Evolutionary conservation across 139 green algal species (phyloP).

Genomic region (Marvania coccoides): DNA sequence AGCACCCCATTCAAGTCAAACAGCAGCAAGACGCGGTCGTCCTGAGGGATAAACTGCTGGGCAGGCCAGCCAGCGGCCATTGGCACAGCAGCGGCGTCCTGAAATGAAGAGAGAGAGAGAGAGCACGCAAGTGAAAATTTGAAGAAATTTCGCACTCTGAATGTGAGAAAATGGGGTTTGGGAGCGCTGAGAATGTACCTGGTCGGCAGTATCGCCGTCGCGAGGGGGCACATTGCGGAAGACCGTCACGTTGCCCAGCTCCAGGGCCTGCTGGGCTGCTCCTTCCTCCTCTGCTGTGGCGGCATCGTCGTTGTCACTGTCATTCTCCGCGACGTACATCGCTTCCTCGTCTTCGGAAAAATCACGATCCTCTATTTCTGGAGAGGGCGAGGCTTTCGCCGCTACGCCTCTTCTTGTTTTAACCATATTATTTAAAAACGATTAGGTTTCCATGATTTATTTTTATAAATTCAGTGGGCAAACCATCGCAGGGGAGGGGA

Average conservation of each 20-base stretch:
- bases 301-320: neutral
- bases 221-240: neutral
- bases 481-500: no score
- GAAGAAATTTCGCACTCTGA: no score
- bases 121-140: no score
- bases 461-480: no score
- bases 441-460: neutral
- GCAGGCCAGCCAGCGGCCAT: neutral
- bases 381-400: neutral
- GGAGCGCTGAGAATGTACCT: no score
- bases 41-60: conserved; percentile 2
- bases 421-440: neutral
- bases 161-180: no score
- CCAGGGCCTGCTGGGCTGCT: neutral
- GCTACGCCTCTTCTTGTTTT: neutral
- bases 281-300: neutral
- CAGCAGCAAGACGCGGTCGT: conserved; percentile 14
- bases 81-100: neutral
- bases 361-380: neutral
- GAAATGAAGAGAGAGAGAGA: neutral
- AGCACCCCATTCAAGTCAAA: conserved; percentile 45
- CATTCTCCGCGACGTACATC: neutral
- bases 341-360: conserved; percentile 10
- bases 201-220: no score
- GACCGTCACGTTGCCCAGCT: conserved; percentile 13